Evolutionary conservation across 176 grass and related monocot genomes (phyloP).

Genomic region (Triticum monococcum): DNA sequence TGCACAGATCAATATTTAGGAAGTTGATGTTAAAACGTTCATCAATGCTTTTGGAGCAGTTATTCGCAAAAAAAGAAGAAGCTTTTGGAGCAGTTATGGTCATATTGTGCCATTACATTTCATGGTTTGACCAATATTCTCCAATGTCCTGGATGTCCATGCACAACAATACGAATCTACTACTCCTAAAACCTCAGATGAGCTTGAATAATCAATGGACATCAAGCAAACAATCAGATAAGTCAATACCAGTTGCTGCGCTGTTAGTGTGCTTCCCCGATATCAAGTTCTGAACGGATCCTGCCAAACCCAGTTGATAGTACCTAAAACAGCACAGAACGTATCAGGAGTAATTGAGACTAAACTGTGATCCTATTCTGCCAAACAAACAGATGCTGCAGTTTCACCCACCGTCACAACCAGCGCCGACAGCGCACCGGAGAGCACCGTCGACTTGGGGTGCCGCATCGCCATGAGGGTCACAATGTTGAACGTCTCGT

Average conservation of each 20-base stretch:
- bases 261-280: slow-evolving; percentile 97
- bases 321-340: slow-evolving; percentile 32
- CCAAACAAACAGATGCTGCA: not conserved
- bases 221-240: not conserved
- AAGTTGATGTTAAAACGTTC: not conserved
- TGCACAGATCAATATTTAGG: not conserved
- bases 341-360: not conserved
- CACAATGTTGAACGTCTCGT: slow-evolving; percentile 96
- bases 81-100: not conserved
- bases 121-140: not conserved
- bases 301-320: slow-evolving; percentile 86
- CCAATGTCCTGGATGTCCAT: not conserved
- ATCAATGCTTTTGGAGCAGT: not conserved
- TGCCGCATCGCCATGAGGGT: slow-evolving; percentile 98
- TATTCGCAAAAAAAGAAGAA: too few relatives aligned
- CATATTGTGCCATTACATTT: not conserved
- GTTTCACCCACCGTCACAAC: slow-evolving; percentile 74
- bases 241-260: slow-evolving; percentile 75
- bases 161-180: not conserved
- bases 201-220: not conserved
- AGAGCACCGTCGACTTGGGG: slow-evolving; percentile 88
- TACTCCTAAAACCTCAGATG: not conserved
- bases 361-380: not conserved
- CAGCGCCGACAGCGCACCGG: slow-evolving; percentile 74
- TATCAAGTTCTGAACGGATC: slow-evolving; percentile 89